Percentiles rank a stretch among this genome's conserved stretches.
phyloP scores from a whole-genome alignment of 805 yeast genomes.

The Candida schatavii region DNA sequence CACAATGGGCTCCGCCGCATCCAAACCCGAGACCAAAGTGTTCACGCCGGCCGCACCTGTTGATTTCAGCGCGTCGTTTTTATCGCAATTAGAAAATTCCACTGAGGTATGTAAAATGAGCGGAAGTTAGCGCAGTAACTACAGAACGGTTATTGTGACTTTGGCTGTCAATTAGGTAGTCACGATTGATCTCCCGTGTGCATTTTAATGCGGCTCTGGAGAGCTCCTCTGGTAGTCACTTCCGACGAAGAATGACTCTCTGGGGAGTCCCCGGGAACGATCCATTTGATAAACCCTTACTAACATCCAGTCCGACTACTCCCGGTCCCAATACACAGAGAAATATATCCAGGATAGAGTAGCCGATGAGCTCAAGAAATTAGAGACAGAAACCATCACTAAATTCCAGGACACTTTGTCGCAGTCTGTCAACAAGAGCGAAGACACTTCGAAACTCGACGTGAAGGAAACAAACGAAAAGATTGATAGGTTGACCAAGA shows the following conservation, averaged over 20 bases:
- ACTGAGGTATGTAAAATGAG: constrained; percentile 42
- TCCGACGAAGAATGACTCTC: too few species aligned
- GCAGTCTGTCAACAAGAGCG: constrained; percentile 35
- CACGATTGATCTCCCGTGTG: too few species aligned
- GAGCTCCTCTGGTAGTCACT: too few species aligned
- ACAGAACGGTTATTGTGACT: too few species aligned
- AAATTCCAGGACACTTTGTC: constrained; percentile 51
- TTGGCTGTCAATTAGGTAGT: too few species aligned
- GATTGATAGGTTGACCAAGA: constrained; percentile 30
- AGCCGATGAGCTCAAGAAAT: constrained; percentile 49
- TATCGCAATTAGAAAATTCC: constrained; percentile 59
- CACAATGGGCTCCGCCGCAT: constrained; percentile 57
- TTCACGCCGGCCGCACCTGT: constrained; percentile 67
- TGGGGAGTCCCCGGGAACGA: too few species aligned
- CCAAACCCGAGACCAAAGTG: constrained; percentile 64
- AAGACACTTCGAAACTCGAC: constrained; percentile 26
- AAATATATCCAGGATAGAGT: constrained; percentile 66
- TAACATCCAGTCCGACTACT: constrained; percentile 49
- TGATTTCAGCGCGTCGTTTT: constrained; percentile 61
- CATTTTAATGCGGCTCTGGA: too few species aligned
- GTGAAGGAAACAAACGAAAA: constrained; percentile 40
- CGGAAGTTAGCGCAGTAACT: too few species aligned
- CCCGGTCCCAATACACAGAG: constrained; percentile 68
- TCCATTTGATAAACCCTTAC: too few species aligned
- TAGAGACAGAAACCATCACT: constrained; percentile 51